Base-by-base conservation (phyloP, 352 stramenopile genomes). In the Phytophthora idaei region DNA sequence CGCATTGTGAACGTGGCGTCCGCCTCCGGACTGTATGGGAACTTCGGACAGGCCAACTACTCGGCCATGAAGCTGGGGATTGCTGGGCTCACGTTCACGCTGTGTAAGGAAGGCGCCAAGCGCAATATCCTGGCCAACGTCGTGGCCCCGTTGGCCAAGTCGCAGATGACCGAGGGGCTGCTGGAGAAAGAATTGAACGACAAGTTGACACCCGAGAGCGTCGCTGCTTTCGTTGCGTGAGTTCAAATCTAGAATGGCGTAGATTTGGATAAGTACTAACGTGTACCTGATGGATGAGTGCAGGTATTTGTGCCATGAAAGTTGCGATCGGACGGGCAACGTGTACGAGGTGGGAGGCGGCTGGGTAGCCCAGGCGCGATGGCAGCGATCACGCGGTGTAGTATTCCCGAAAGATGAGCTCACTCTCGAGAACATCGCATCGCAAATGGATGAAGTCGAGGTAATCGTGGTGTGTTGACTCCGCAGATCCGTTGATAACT, bases 21-120 rank as follows among this genome's bases (percentile, higher is more conserved):
- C 11, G 86, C 83, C 3, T 92, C 90, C 4, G 90, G 90, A 10
- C 64, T 97, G 25, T 97, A 97, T 64, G 90, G 90, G 39, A 96
- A 96, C 65, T 96, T 97, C 36, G 90, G 90, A 4, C 90, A 97
- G 59, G 84, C 89, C 45, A 97, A 97, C 71, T 97, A 97, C 67
- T 83, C 82, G 39, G 83, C 85, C 4, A 83, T 85, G 47, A 98
- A 99, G 69, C 69, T 98, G 28, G 95, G 92, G 14, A 93, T 98
- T 48, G 94, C 97, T 15, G 95, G 94, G 0, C 79, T 98, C 47
- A 98, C 90, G 25, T 93, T 97, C 66, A 92, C 97, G 12, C 65
- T 97, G 14, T 91, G 86, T 60, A 85, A 94, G 49, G 90, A 97
- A 76, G 90, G 90, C 28, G 69, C 58, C 6, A 81, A 85, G 56